phyloP scores from a whole-genome alignment of 495 filamentous ascomycete species.

The Tuber microsphaerosporum region DNA sequence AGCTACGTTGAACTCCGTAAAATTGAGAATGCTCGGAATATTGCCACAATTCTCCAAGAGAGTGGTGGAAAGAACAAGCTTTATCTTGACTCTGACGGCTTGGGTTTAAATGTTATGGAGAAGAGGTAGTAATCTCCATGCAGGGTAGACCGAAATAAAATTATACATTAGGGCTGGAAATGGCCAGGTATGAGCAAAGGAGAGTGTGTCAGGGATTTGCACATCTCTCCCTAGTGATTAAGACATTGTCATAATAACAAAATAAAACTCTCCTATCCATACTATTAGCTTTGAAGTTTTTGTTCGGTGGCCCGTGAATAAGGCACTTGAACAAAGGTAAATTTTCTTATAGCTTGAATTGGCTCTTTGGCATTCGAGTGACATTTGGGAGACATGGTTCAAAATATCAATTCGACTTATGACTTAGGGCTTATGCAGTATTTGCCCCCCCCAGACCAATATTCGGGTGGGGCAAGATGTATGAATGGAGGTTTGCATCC shows the following conservation, averaged over 20 bases:
- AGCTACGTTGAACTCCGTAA: conserved; percentile 93
- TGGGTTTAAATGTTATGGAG: conserved; percentile 73
- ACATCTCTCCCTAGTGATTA: not conserved
- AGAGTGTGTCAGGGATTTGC: not conserved
- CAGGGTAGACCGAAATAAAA: not conserved
- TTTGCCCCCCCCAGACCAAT: not conserved
- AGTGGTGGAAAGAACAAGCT: conserved; percentile 86
- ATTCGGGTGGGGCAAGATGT: not conserved
- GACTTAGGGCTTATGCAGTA: not conserved
- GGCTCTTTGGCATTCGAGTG: not conserved
- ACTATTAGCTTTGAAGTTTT: not conserved
- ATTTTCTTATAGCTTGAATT: not conserved
- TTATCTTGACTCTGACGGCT: conserved; percentile 77
- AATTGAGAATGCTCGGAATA: conserved; percentile 89
- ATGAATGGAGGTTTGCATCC: not conserved
- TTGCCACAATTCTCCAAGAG: conserved; percentile 76
- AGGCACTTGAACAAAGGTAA: not conserved
- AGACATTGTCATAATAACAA: not conserved
- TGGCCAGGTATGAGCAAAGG: not conserved
- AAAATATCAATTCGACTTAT: not conserved
- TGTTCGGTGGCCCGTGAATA: not conserved
- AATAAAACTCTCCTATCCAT: conserved; percentile 1
- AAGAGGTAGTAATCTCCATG: not conserved
- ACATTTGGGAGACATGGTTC: not conserved
- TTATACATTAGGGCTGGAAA: not conserved